phyloP scores from a whole-genome alignment of 257 asterid genomes.

The Leptodermis oblonga region DNA sequence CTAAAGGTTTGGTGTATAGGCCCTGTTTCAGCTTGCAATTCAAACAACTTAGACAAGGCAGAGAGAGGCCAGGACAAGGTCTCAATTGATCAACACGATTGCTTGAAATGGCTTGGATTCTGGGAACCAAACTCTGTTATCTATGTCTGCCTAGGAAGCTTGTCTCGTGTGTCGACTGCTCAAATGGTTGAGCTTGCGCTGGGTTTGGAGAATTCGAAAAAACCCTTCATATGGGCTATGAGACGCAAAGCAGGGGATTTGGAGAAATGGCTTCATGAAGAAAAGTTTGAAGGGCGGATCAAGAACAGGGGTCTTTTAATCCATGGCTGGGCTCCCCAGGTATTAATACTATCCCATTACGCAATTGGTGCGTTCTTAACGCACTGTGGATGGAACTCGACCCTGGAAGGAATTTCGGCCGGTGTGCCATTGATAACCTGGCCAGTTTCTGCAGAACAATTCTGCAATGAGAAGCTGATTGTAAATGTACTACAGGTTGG shows the following conservation, averaged over 20 bases:
- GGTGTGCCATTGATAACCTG: conserved; percentile 6
- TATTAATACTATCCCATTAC: background rate
- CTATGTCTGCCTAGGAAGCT: conserved; percentile 50
- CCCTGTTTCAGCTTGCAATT: conserved; percentile 43
- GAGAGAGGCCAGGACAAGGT: background rate
- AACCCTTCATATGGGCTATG: conserved; percentile 45
- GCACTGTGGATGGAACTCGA: conserved; percentile 10
- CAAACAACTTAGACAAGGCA: conserved; percentile 12
- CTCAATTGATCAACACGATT: conserved; percentile 5
- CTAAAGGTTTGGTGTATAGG: conserved; percentile 39
- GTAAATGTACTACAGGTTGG: conserved; percentile 6
- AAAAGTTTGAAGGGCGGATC: conserved; percentile 38
- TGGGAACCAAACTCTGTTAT: conserved; percentile 28
- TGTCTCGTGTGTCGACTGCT: conserved; percentile 23
- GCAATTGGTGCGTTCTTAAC: conserved; percentile 3
- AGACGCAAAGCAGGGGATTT: conserved; percentile 29
- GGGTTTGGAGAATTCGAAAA: conserved; percentile 36
- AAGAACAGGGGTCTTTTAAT: conserved; percentile 32
- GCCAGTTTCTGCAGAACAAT: conserved; percentile 7
- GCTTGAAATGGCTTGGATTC: background rate
- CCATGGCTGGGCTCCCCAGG: conserved; percentile 9
- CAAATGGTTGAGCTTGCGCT: conserved; percentile 47
- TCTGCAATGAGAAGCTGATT: conserved; percentile 11
- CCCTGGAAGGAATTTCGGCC: conserved; percentile 2
- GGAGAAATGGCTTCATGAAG: conserved; percentile 35